Base-by-base conservation (phyloP, 225 moss, liverwort and hornwort genomes). In the Climacium dendroides region DNA sequence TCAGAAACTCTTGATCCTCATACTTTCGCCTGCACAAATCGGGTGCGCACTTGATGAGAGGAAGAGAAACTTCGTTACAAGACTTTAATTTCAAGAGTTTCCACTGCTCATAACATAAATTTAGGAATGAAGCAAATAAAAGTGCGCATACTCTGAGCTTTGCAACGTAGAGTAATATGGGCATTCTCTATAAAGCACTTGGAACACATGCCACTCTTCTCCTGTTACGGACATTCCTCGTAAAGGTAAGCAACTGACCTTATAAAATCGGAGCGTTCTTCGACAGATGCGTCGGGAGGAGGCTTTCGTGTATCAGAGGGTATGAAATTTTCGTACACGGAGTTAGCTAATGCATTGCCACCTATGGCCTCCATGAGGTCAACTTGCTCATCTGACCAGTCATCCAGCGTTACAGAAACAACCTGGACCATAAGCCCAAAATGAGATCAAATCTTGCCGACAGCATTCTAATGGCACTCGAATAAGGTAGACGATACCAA, bases 1-100 rank as follows among this genome's bases (percentile, higher is more conserved):
- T 97, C 87, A 97, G 66, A 88, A 99, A 99, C 92, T 99, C 97
- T 87, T 96, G 95, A 87, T 95, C 96, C 90, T 95, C 97, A 66
- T 99, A 99, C 94, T 99, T 99, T 74, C 98, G 94, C 92, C 98
- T 99, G 89, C 91, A 89, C 78, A 85, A 86, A 78, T 74, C 74
- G 32, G 60, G 30, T 83, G 72, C 83, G 28, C 67, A 83, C 75
- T 63, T 58, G 70, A 80, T 87, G 23, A 79, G 61, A 43, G 43
- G 45, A 78, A 79, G 73, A 60, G 73, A 22, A 80, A 85, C 62
- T 50, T 79, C 34, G 58, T 39, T 41, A 5, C 72, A 61, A 17
- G 35, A 84, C 70, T 50, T 58, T 39, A 11, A 23, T n/a, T 74
- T 53, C 65, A 34, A 87, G 30, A 34, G 23, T n/a, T 78, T 78